Conservation (phyloP, 225 moss, liverwort and hornwort genomes). For the Antitrichia curtipendula region DNA sequence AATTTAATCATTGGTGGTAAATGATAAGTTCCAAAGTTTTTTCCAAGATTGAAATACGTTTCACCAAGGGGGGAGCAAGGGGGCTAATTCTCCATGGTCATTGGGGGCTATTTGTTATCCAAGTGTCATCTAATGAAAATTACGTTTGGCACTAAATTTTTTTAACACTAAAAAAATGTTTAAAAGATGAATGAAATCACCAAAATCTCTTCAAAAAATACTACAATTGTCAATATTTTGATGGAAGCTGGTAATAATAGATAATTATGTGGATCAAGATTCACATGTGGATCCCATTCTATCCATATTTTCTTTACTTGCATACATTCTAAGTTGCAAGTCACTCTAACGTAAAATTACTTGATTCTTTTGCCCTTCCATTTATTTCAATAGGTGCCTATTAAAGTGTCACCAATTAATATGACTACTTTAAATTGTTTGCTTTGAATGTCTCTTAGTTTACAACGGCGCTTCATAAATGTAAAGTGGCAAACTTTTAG, state of each 20-base stretch:
- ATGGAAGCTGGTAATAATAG: background rate
- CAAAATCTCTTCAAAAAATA: background rate
- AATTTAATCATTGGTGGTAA: background rate
- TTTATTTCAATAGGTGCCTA: background rate
- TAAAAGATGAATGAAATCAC: background rate
- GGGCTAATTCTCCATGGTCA: background rate
- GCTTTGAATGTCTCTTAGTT: background rate
- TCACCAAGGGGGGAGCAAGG: background rate
- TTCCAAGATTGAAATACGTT: background rate
- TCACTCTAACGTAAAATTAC: background rate
- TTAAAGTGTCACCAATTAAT: background rate
- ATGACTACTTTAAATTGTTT: background rate
- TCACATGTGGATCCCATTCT: background rate
- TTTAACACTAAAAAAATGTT: fast-evolving
- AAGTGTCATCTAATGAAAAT: background rate
- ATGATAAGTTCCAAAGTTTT: background rate
- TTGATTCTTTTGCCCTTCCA: fast-evolving
- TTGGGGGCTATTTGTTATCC: background rate
- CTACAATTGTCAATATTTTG: background rate
- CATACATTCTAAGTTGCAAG: background rate
- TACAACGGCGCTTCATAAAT: fast-evolving
- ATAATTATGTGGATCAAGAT: background rate
- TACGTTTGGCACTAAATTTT: background rate
- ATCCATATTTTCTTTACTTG: background rate
- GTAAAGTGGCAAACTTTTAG: background rate